Percentiles rank a stretch among this genome's conserved stretches.
phyloP scores from a whole-genome alignment of 2,329 filamentous ascomycete species.

The Coniella vitis region DNA sequence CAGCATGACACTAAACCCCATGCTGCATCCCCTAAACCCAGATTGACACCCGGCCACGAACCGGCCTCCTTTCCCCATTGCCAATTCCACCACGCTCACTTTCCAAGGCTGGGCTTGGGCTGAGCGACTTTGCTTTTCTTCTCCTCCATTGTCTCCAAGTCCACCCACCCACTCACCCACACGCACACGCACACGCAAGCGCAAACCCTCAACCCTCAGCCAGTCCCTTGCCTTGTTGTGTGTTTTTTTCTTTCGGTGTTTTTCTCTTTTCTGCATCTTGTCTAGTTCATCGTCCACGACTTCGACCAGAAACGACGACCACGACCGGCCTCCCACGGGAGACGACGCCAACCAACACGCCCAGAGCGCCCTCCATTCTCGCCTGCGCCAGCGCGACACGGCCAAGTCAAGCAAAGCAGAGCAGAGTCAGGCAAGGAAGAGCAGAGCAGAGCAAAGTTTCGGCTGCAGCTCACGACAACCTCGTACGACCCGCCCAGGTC shows the following conservation, averaged over 20 bases:
- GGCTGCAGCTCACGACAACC: conserved; percentile 1
- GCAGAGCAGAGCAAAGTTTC: too few species aligned
- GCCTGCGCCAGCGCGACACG: conserved; percentile 6
- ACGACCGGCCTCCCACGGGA: conserved; percentile 1
- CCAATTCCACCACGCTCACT: neutral
- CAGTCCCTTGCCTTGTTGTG: too few species aligned
- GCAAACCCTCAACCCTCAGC: too few species aligned
- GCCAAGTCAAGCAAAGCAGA: neutral
- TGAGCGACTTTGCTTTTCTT: neutral
- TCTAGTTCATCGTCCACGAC: neutral
- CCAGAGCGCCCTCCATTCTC: neutral
- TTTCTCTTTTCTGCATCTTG: neutral
- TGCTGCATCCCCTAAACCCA: conserved; percentile 1
- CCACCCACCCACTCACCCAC: neutral
- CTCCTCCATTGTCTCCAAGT: neutral
- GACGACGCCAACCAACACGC: neutral
- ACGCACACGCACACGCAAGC: too few species aligned
- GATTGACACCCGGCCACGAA: neutral
- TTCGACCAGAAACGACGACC: conserved; percentile 6
- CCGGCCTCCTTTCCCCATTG: conserved; percentile 4
- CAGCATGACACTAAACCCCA: neutral
- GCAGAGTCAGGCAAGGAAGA: neutral
- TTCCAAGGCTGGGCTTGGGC: too few species aligned
- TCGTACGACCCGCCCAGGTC: too few species aligned
- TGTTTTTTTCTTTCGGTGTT: too few species aligned